Evolutionary conservation across 495 filamentous ascomycete genomes (phyloP).

Genomic region (Entonaema liquescens): DNA sequence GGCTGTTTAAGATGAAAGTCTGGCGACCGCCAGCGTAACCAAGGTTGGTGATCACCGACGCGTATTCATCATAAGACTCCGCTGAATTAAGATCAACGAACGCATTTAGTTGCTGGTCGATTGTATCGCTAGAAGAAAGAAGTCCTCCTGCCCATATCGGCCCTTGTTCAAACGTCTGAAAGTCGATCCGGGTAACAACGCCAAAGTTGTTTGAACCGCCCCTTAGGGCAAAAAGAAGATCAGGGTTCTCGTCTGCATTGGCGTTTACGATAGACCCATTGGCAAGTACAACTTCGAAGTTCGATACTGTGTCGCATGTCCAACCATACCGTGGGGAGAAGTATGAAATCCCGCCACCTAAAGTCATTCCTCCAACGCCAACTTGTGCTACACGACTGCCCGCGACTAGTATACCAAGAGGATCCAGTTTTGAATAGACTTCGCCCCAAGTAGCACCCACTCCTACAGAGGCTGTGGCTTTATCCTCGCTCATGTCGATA

Average conservation of each 20-base stretch:
- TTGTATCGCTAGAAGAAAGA: not conserved
- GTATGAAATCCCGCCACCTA: conserved; percentile 58
- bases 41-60: conserved; percentile 13
- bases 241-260: conserved; percentile 53
- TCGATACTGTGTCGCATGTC: conserved; percentile 59
- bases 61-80: conserved; percentile 21
- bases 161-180: conserved; percentile 58
- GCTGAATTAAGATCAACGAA: conserved; percentile 34
- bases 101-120: conserved; percentile 21
- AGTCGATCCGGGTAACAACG: conserved; percentile 48
- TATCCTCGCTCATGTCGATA: conserved; percentile 30
- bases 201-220: conserved; percentile 54
- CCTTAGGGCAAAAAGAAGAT: conserved; percentile 66
- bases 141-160: conserved; percentile 52
- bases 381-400: conserved; percentile 51
- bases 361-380: conserved; percentile 53
- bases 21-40: conserved; percentile 1
- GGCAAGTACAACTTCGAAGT: conserved; percentile 63
- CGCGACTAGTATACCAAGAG: conserved; percentile 46
- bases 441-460: conserved; percentile 46
- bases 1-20: conserved; percentile 9
- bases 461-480: conserved; percentile 39
- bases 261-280: conserved; percentile 62
- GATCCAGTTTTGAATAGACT: conserved; percentile 49
- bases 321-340: conserved; percentile 59